A percentile compares a stretch with the other conserved stretches of the same genome.
Conservation (phyloP, 768 basidiomycete genomes). For the Termitomyces sp. region DNA sequence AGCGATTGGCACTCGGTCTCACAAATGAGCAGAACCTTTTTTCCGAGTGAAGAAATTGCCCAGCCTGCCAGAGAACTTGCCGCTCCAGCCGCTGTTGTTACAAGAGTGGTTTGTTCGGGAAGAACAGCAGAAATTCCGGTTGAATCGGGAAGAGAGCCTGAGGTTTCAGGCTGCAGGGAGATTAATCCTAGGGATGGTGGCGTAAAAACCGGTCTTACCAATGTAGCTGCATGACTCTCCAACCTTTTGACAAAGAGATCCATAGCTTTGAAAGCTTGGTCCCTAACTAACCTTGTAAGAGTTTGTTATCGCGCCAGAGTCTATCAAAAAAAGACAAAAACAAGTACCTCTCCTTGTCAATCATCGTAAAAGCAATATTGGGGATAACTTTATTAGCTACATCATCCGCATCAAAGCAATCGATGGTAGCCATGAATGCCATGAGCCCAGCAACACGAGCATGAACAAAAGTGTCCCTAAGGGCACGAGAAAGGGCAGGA, state of each 20-base stretch:
- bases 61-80: constrained; percentile 91
- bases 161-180: constrained; percentile 32
- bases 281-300: constrained; percentile 70
- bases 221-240: constrained; percentile 69
- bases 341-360: constrained; percentile 88
- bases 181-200: not conserved
- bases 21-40: constrained; percentile 46
- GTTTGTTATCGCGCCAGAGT: not conserved
- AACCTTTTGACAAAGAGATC: constrained; percentile 82
- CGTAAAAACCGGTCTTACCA: constrained; percentile 46
- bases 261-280: constrained; percentile 93
- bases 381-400: constrained; percentile 88
- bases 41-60: constrained; percentile 89
- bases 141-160: constrained; percentile 16
- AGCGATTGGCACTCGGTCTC: not conserved
- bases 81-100: constrained; percentile 85
- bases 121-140: constrained; percentile 22
- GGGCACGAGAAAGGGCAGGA: constrained; percentile 84
- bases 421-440: constrained; percentile 93
- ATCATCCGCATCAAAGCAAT: constrained; percentile 86
- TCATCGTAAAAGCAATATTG: constrained; percentile 67
- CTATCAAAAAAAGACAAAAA: not conserved
- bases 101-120: constrained; percentile 47
- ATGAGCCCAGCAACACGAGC: constrained; percentile 90
- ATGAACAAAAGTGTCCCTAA: constrained; percentile 91